Evolutionary conservation across 1,139 yeast genomes (phyloP), one percentile per base, ranked within the genome.

Genomic region (Pichia inconspicua): DNA sequence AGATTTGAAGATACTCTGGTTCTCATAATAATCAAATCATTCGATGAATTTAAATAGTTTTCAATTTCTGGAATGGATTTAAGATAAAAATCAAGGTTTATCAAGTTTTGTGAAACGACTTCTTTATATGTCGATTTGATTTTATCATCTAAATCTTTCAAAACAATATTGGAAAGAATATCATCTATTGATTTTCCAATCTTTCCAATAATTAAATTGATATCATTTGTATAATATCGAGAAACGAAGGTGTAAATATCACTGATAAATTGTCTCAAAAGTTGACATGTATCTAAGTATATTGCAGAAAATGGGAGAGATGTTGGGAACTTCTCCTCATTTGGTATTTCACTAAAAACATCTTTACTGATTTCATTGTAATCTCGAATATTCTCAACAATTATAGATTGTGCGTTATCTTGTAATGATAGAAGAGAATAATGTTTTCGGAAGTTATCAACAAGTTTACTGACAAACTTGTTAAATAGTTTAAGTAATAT

Each of bases 321-420:
- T n/a, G 81, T 73, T 0, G 96, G 95, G 61, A 85, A 78, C 40
- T 67, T 66, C 5, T 64, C 58, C 31, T 76, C 72, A 7, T 72
- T 68, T 2, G 76, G 74, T 43, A 74, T 75, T 14, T 75, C 72
- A 51, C 77, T 75, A 62, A 83, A 84, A 88, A 96, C 89, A 76
- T 17, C 80, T 72, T 48, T 71, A 70, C 59, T 81, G 12, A 72
- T 45, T 84, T 79, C 59, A 75, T 79, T 81, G 63, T 81, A 87
- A 46, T 83, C 77, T 17, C 72, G 70, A 45, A 69, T 65, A 47
- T 79, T 80, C 51, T 80, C 76, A 34, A 89, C 81, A 0, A 77
- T 76, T 68, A 89, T 75, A 10, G 97, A 96, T 87, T 86, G 87
- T 58, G 88, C 87, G 60, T 87, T 95, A 63, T 90, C 97, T 25